These are phyloP conservation scores for Draba incana DNA, from an alignment of 345 rosid genomes.

Conservation along the genomic window DNA sequence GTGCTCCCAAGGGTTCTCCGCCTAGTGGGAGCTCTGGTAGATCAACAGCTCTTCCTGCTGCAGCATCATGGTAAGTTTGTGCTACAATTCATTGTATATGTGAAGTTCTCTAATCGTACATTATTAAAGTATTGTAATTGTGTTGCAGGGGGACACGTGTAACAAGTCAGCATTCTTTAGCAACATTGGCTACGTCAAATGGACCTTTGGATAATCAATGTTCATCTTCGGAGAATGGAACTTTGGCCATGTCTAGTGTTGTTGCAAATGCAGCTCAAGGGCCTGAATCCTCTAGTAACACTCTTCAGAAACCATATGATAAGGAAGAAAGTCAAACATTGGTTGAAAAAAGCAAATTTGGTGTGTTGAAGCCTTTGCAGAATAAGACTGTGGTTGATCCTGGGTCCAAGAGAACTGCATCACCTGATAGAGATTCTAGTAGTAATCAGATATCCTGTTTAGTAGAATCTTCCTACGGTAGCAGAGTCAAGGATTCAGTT, in stretches of 20 bases:
- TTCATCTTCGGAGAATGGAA: slow-evolving; percentile 43
- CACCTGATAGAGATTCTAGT: slow-evolving; percentile 25
- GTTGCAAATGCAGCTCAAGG: slow-evolving; percentile 42
- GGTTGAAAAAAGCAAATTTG: slow-evolving; percentile 21
- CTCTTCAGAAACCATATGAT: slow-evolving; percentile 39
- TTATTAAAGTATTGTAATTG: neutral
- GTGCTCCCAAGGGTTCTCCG: slow-evolving; percentile 54
- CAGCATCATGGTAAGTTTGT: slow-evolving; percentile 75
- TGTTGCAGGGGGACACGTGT: slow-evolving; percentile 60
- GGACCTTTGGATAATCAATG: slow-evolving; percentile 54
- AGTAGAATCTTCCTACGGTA: slow-evolving; percentile 36
- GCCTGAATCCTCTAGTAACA: slow-evolving; percentile 21
- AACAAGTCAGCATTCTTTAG: slow-evolving; percentile 47
- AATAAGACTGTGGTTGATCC: slow-evolving; percentile 22
- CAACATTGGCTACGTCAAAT: slow-evolving; percentile 48
- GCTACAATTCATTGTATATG: neutral
- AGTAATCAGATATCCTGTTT: slow-evolving; percentile 35
- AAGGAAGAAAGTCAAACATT: slow-evolving; percentile 38
- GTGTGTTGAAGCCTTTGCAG: slow-evolving; percentile 26
- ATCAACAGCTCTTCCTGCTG: slow-evolving; percentile 76
- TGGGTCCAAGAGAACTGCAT: slow-evolving; percentile 37
- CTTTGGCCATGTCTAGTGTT: slow-evolving; percentile 42
- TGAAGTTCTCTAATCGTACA: slow-evolving; percentile 2
- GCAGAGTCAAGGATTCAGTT: slow-evolving; percentile 33
- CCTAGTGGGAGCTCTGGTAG: slow-evolving; percentile 65